Conservation (phyloP, 2,329 filamentous ascomycete species). For the Aspergillus niger region DNA sequence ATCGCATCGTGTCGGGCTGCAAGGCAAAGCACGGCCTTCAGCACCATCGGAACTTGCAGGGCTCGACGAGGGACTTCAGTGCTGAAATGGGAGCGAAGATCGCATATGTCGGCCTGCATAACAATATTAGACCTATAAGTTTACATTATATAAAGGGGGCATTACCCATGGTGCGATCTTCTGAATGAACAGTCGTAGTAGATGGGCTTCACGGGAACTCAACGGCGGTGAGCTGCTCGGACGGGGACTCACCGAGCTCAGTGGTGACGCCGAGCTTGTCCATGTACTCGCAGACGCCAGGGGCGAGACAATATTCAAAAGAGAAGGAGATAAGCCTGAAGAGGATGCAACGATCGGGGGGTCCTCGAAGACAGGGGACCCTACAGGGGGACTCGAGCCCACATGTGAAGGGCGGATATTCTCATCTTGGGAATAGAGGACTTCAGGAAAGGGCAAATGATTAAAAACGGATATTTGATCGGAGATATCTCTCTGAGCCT, state of each 20-base stretch:
- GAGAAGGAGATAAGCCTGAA: slow-evolving; percentile 15
- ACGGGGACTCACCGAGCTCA: slow-evolving; percentile 17
- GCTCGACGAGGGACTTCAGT: slow-evolving; percentile 52
- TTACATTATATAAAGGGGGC: background rate
- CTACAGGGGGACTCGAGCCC: background rate
- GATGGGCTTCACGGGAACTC: slow-evolving; percentile 34
- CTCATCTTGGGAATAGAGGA: background rate
- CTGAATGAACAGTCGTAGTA: slow-evolving; percentile 39
- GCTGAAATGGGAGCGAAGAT: slow-evolving; percentile 43
- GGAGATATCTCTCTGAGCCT: background rate
- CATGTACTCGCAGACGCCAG: slow-evolving; percentile 19
- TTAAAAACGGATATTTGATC: background rate
- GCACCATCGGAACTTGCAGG: slow-evolving; percentile 49
- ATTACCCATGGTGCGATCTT: slow-evolving; percentile 38
- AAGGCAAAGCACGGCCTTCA: slow-evolving; percentile 51
- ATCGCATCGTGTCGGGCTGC: slow-evolving; percentile 50
- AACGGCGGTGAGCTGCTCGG: slow-evolving; percentile 18
- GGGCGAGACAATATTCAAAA: slow-evolving; percentile 15
- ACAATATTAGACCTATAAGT: background rate
- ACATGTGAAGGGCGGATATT: background rate
- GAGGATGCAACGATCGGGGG: slow-evolving; percentile 12
- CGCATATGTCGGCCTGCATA: slow-evolving; percentile 38
- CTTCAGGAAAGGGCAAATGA: slow-evolving; percentile 4
- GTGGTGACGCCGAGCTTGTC: slow-evolving; percentile 13
- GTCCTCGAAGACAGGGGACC: slow-evolving; percentile 11